phyloP scores from a whole-genome alignment of 2,329 filamentous ascomycete species.

The Stagonosporopsis rhizophila region DNA sequence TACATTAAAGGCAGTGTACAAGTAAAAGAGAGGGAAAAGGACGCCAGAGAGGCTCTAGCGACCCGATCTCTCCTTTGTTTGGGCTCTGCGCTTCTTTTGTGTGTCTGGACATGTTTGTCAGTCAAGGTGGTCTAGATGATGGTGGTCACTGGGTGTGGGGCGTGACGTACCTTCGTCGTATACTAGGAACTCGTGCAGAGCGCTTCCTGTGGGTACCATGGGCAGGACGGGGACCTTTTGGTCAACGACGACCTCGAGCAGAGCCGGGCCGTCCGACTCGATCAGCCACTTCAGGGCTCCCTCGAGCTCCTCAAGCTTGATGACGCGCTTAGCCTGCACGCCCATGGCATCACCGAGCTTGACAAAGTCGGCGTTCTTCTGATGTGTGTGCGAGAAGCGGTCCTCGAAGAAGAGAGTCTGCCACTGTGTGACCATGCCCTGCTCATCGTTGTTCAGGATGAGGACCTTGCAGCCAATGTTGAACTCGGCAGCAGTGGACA shows the following conservation, averaged over 20 bases:
- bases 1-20: constrained; percentile 26
- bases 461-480: constrained; percentile 96
- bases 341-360: constrained; percentile 93
- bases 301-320: constrained; percentile 77
- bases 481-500: constrained; percentile 92
- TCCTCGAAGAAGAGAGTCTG: constrained; percentile 98
- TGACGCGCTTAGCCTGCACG: constrained; percentile 74
- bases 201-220: constrained; percentile 91
- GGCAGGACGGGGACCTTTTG: constrained; percentile 91
- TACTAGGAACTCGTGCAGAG: constrained; percentile 89
- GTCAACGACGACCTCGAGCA: constrained; percentile 91
- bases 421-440: constrained; percentile 99
- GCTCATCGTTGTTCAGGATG: constrained; percentile 94
- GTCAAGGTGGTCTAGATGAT: not conserved
- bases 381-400: constrained; percentile 89
- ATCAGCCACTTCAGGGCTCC: constrained; percentile 88
- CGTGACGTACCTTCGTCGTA: constrained; percentile 76
- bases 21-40: constrained; percentile 3
- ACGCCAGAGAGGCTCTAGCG: constrained; percentile 23
- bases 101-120: constrained; percentile 25
- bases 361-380: constrained; percentile 94
- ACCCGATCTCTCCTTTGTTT: constrained; percentile 38
- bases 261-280: constrained; percentile 81
- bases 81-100: constrained; percentile 39
- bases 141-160: no score